phyloP scores from a whole-genome alignment of 176 grass and related monocot species.

The Areca catechu region DNA sequence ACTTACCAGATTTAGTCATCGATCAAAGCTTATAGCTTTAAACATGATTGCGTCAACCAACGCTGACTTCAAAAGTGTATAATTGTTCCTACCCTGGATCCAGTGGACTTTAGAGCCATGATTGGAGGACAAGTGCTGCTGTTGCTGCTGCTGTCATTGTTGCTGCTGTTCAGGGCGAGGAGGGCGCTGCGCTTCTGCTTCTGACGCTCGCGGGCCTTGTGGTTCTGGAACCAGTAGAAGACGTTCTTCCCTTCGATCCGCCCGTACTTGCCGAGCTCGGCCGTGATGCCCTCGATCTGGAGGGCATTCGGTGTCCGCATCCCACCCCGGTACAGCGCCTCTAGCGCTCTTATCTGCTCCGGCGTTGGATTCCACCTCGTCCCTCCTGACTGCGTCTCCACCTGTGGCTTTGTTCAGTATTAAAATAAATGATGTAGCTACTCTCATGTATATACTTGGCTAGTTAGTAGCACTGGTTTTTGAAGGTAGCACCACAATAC shows the following conservation, averaged over 20 bases:
- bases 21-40: no score
- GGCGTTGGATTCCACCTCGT: slow-evolving; percentile 84
- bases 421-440: no score
- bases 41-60: no score
- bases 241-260: slow-evolving; percentile 93
- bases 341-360: slow-evolving; percentile 84
- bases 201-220: slow-evolving; percentile 90
- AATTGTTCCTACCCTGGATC: no score
- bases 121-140: no score
- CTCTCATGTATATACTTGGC: no score
- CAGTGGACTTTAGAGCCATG: no score
- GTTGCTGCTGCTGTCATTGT: no score
- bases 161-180: slow-evolving; percentile 31
- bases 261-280: slow-evolving; percentile 66
- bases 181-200: slow-evolving; percentile 88
- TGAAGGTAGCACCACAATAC: no score
- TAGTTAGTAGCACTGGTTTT: no score
- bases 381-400: slow-evolving; percentile 38
- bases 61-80: no score
- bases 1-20: no score
- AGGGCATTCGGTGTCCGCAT: slow-evolving; percentile 72
- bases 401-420: slow-evolving; percentile 5
- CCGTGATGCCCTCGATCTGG: slow-evolving; percentile 82
- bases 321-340: slow-evolving; percentile 65
- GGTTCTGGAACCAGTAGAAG: slow-evolving; percentile 99